Evolutionary conservation across 1,284 basidiomycete genomes (phyloP).

Genomic region (Ceratobasidium sp.): DNA sequence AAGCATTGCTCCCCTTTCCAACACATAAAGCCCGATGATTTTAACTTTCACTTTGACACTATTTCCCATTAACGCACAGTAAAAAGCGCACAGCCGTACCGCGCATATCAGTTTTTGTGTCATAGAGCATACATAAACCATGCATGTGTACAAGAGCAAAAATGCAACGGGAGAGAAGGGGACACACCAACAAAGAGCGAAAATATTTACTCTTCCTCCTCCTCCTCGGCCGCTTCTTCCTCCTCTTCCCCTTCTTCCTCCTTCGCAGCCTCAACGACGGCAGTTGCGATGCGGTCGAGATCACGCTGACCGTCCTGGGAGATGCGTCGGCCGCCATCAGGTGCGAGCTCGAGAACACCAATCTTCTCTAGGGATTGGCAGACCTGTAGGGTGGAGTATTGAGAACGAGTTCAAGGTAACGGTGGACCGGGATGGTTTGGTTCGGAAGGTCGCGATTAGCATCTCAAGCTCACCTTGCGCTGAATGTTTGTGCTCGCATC

Average conservation of each 20-base stretch:
- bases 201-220: conserved; percentile 23
- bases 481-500: conserved; percentile 88
- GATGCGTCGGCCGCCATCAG: conserved; percentile 96
- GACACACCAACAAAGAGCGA: conserved; percentile 27
- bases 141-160: conserved; percentile 38
- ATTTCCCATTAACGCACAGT: not conserved
- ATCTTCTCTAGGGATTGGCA: conserved; percentile 99
- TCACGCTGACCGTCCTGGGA: conserved; percentile 97
- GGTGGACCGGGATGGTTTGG: too few species aligned
- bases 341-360: conserved; percentile 93
- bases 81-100: conserved; percentile 25
- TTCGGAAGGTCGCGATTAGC: too few species aligned
- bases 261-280: conserved; percentile 79
- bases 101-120: conserved; percentile 26
- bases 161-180: conserved; percentile 20
- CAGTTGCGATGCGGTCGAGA: conserved; percentile 98
- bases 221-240: conserved; percentile 30
- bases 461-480: conserved; percentile 63
- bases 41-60: not conserved
- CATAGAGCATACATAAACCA: conserved; percentile 35
- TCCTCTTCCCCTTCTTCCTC: conserved; percentile 45
- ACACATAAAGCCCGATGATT: not conserved
- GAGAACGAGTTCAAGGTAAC: not conserved
- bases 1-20: not conserved
- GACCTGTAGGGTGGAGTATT: conserved; percentile 56